These are phyloP conservation scores for Carpinus viminea DNA, from an alignment of 306 rosid species.

Conservation along the genomic window DNA sequence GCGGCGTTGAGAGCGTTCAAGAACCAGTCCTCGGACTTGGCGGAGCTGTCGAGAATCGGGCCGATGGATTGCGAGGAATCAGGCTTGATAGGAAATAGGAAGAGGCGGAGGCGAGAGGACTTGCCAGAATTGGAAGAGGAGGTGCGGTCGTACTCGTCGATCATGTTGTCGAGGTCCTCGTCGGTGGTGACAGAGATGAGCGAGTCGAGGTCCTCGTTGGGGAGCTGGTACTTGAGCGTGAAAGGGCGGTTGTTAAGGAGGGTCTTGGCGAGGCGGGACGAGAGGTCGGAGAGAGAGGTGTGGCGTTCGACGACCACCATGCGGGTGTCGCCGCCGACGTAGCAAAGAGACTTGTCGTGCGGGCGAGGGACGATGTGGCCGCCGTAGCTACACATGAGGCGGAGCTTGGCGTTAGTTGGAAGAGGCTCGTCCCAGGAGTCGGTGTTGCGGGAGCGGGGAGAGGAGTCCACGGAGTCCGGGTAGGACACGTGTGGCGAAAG, in stretches of 20 bases:
- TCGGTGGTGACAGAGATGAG: slow-evolving; percentile 86
- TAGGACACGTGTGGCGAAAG: slow-evolving; percentile 46
- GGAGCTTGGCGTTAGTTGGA: slow-evolving; percentile 57
- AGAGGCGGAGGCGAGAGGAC: slow-evolving; percentile 78
- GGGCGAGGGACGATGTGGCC: slow-evolving; percentile 98
- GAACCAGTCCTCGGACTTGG: slow-evolving; percentile 84
- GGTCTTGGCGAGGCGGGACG: slow-evolving; percentile 70
- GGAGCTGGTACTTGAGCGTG: slow-evolving; percentile 87
- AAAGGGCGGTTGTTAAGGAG: slow-evolving; percentile 63
- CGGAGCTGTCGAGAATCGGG: slow-evolving; percentile 64
- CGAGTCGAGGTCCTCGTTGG: slow-evolving; percentile 91
- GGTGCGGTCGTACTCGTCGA: slow-evolving; percentile 94
- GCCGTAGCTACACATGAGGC: slow-evolving; percentile 95
- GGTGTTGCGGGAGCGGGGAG: slow-evolving; percentile 81
- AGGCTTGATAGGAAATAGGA: slow-evolving; percentile 71
- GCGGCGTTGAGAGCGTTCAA: slow-evolving; percentile 66
- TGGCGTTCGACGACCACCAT: slow-evolving; percentile 75
- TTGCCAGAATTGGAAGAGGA: slow-evolving; percentile 34
- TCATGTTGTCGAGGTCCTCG: slow-evolving; percentile 94
- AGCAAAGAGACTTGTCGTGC: slow-evolving; percentile 89
- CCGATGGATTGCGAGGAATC: slow-evolving; percentile 82
- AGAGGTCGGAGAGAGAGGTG: slow-evolving; percentile 66
- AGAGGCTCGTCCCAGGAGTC: slow-evolving; percentile 83
- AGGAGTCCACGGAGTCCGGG: slow-evolving; percentile 74
- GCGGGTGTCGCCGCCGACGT: slow-evolving; percentile 92